Evolutionary conservation across 2,329 filamentous ascomycete species (phyloP).

Genomic region (Paracorniculantispora psalliotae): DNA sequence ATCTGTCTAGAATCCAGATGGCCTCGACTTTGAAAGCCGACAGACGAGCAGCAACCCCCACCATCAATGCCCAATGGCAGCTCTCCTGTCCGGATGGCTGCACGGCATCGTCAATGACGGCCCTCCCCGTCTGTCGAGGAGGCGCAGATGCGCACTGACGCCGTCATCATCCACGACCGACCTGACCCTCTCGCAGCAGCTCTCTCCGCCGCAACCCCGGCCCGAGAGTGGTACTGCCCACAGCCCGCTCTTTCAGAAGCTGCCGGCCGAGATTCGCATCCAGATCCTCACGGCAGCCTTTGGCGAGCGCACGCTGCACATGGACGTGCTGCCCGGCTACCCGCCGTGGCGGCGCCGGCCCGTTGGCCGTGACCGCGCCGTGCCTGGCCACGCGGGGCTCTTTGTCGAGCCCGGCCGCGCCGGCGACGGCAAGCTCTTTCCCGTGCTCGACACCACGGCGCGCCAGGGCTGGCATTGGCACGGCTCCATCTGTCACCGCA

Average conservation of each 20-base stretch:
- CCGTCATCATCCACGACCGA: background rate
- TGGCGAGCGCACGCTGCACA: slow-evolving; percentile 20
- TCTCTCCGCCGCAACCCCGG: background rate
- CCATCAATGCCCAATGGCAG: slow-evolving; percentile 1
- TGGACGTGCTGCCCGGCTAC: slow-evolving; percentile 21
- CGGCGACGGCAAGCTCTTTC: slow-evolving; percentile 5
- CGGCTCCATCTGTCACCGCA: slow-evolving; percentile 24
- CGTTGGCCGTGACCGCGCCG: background rate
- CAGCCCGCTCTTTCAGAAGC: slow-evolving; percentile 26
- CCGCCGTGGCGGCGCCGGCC: slow-evolving; percentile 1
- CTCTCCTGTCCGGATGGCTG: slow-evolving; percentile 5
- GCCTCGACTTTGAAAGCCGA: background rate
- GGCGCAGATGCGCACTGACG: background rate
- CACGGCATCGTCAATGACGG: slow-evolving; percentile 10
- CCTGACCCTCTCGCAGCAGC: no score
- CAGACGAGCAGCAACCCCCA: background rate
- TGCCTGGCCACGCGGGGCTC: background rate
- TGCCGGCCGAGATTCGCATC: slow-evolving; percentile 31
- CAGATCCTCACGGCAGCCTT: slow-evolving; percentile 24
- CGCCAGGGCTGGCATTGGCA: slow-evolving; percentile 22
- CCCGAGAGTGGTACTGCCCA: background rate
- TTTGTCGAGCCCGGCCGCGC: slow-evolving; percentile 5
- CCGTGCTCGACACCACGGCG: background rate
- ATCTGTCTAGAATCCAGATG: background rate
- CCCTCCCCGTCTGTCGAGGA: background rate